phyloP scores from a whole-genome alignment of 805 yeast species.

The Saturnispora quitensis region DNA sequence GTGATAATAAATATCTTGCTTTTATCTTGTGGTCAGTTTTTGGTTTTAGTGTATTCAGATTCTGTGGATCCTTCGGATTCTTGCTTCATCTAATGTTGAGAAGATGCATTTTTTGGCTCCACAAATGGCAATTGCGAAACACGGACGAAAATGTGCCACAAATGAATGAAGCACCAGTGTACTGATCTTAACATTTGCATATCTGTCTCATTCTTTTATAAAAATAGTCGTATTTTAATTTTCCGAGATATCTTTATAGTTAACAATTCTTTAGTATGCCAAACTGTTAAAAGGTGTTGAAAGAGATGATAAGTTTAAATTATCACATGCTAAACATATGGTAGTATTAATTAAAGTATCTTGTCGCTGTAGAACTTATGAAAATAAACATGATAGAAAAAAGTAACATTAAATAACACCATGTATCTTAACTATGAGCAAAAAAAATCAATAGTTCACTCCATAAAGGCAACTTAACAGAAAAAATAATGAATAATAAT shows the following conservation, averaged over 20 bases:
- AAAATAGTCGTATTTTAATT: neutral
- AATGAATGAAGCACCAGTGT: slow-evolving; percentile 12
- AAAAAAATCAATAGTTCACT: too few species aligned
- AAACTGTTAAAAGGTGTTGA: too few species aligned
- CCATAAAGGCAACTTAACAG: neutral
- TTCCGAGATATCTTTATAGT: neutral
- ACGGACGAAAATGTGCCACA: slow-evolving; percentile 14
- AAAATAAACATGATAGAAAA: too few species aligned
- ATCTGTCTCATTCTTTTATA: neutral
- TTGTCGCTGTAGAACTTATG: too few species aligned
- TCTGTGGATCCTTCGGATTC: slow-evolving; percentile 69
- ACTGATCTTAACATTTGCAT: neutral
- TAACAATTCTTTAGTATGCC: neutral
- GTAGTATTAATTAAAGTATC: too few species aligned
- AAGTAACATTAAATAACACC: too few species aligned
- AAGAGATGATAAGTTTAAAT: too few species aligned
- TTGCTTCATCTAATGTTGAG: slow-evolving; percentile 36
- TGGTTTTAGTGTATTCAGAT: slow-evolving; percentile 70
- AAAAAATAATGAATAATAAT: neutral
- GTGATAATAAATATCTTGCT: slow-evolving; percentile 65
- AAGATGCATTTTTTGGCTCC: slow-evolving; percentile 23
- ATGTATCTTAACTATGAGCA: too few species aligned
- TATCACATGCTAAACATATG: too few species aligned
- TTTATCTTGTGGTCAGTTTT: slow-evolving; percentile 93
- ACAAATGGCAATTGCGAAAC: slow-evolving; percentile 26